Conservation (phyloP, 306 rosid genomes). For the Alnus glutinosa region DNA sequence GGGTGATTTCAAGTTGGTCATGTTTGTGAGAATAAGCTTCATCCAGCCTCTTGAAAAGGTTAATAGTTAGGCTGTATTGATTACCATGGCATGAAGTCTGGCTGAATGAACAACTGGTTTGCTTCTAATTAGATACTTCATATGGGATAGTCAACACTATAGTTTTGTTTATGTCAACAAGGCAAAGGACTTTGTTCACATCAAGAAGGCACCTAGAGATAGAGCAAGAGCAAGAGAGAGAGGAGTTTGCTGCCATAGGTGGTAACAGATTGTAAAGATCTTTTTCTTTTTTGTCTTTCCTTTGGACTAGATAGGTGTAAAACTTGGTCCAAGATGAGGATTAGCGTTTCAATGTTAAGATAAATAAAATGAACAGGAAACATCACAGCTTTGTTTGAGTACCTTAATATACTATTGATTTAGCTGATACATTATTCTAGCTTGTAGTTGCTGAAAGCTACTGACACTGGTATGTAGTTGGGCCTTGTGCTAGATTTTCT, state of each 20-base stretch:
- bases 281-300: neutral
- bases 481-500: neutral
- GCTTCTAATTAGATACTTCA: neutral
- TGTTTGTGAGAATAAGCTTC: neutral
- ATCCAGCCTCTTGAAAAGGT: neutral
- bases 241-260: neutral
- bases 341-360: neutral
- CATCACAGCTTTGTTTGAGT: neutral
- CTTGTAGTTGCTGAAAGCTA: neutral
- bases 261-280: neutral
- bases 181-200: neutral
- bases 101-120: neutral
- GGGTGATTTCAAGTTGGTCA: neutral
- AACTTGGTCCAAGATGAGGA: neutral
- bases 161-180: neutral
- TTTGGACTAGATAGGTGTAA: neutral
- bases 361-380: neutral
- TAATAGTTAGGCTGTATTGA: neutral
- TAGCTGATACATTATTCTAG: conserved; percentile 1
- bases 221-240: neutral
- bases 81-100: neutral
- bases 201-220: neutral
- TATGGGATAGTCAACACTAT: neutral
- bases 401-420: neutral
- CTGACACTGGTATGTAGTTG: neutral